A percentile compares a stretch with the other conserved stretches of the same genome.
Conservation (phyloP, 1,284 basidiomycete genomes). For the Ceratobasidium sp. region DNA sequence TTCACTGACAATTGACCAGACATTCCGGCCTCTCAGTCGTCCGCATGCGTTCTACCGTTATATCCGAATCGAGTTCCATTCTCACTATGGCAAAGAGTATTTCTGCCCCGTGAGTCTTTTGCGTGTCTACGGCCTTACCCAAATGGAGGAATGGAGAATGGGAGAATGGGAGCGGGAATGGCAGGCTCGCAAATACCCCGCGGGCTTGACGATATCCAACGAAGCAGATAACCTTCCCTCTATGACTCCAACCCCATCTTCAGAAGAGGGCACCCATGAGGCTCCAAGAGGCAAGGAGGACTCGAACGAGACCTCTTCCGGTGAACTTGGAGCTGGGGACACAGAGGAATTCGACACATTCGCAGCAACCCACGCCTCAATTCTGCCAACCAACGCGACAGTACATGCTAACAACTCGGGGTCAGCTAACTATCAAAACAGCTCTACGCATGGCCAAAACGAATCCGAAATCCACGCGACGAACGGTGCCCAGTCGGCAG, state of each 20-base stretch:
- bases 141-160: constrained; percentile 96
- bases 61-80: constrained; percentile 92
- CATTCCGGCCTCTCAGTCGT: constrained; percentile 75
- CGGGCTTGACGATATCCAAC: constrained; percentile 37
- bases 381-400: background rate
- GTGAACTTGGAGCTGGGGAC: background rate
- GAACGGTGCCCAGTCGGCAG: background rate
- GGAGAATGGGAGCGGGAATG: constrained; percentile 77
- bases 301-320: background rate
- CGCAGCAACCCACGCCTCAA: background rate
- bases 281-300: background rate
- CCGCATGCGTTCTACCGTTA: constrained; percentile 88
- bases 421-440: background rate
- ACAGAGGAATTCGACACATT: background rate
- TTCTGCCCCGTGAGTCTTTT: constrained; percentile 95
- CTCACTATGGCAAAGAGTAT: constrained; percentile 94
- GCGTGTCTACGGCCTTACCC: constrained; percentile 94
- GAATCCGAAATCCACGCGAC: background rate
- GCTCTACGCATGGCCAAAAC: background rate
- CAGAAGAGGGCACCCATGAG: constrained; percentile 29
- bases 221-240: constrained; percentile 37
- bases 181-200: constrained; percentile 46
- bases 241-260: constrained; percentile 42
- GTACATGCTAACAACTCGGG: background rate
- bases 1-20: constrained; percentile 52